Conservation (phyloP, 2,329 filamentous ascomycete genomes). For the Aspergillus spinulosporus region DNA sequence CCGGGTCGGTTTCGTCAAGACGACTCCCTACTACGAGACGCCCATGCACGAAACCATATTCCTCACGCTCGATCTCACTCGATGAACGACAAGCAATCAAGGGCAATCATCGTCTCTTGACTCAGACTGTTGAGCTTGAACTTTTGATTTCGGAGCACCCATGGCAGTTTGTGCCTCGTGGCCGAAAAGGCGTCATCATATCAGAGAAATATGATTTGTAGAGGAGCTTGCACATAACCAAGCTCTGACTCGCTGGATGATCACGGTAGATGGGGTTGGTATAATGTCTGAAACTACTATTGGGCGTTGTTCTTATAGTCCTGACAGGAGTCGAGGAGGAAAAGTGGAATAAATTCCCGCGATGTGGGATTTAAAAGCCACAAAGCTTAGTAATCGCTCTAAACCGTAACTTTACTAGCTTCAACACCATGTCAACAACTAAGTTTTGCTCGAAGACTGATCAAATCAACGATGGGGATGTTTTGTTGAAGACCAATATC, state of each 20-base stretch:
- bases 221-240: conserved; percentile 11
- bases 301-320: background rate
- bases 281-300: background rate
- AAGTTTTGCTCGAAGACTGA: background rate
- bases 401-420: background rate
- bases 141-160: conserved; percentile 25
- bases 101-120: conserved; percentile 12
- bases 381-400: background rate
- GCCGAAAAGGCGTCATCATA: conserved; percentile 30
- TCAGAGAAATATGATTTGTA: conserved; percentile 10
- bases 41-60: conserved; percentile 57
- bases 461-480: too few species aligned
- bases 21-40: conserved; percentile 57
- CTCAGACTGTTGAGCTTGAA: conserved; percentile 39
- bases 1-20: conserved; percentile 53
- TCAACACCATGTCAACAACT: background rate
- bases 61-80: conserved; percentile 40
- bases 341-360: background rate
- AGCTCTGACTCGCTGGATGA: background rate
- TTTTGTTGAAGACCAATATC: too few species aligned
- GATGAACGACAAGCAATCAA: background rate
- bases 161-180: conserved; percentile 27
- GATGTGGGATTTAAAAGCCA: background rate
- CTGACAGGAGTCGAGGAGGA: background rate
- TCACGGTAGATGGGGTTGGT: background rate